Evolutionary conservation across 768 basidiomycete genomes (phyloP).

Genomic region (Amanita muscaria): DNA sequence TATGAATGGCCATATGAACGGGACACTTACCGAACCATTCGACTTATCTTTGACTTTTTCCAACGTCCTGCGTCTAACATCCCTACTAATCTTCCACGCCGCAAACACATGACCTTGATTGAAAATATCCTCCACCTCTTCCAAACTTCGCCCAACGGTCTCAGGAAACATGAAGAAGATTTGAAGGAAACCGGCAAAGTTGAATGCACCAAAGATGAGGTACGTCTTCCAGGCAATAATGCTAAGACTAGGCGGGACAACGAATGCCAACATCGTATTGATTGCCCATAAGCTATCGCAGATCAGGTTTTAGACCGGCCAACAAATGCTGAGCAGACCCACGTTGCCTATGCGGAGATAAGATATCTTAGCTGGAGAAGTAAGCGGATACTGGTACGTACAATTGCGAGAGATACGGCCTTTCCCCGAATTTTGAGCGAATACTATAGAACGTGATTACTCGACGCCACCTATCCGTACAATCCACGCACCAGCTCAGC

Average conservation of each 20-base stretch:
- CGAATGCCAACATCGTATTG: conserved; percentile 68
- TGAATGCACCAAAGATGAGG: conserved; percentile 72
- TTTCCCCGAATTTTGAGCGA: not conserved
- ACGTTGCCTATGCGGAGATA: too few relatives aligned
- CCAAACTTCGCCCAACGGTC: conserved; percentile 62
- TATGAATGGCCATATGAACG: too few relatives aligned
- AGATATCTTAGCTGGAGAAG: too few relatives aligned
- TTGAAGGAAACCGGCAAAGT: conserved; percentile 63
- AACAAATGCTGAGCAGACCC: too few relatives aligned
- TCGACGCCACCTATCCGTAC: too few relatives aligned
- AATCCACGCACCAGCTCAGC: too few relatives aligned
- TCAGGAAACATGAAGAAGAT: conserved; percentile 78
- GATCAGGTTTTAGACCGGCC: too few relatives aligned
- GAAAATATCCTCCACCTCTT: conserved; percentile 77
- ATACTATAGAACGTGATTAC: too few relatives aligned
- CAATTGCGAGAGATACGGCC: conserved; percentile 15
- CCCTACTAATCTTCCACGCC: conserved; percentile 50
- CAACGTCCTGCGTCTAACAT: not conserved
- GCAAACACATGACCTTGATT: conserved; percentile 56
- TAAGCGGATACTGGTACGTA: too few relatives aligned
- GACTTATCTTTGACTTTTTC: too few relatives aligned
- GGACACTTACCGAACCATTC: too few relatives aligned
- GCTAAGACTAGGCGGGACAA: conserved; percentile 61
- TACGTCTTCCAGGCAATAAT: conserved; percentile 63
- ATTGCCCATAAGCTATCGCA: conserved; percentile 61